Evolutionary conservation across 768 basidiomycete species (phyloP).

Genomic region (Serendipita sp.): DNA sequence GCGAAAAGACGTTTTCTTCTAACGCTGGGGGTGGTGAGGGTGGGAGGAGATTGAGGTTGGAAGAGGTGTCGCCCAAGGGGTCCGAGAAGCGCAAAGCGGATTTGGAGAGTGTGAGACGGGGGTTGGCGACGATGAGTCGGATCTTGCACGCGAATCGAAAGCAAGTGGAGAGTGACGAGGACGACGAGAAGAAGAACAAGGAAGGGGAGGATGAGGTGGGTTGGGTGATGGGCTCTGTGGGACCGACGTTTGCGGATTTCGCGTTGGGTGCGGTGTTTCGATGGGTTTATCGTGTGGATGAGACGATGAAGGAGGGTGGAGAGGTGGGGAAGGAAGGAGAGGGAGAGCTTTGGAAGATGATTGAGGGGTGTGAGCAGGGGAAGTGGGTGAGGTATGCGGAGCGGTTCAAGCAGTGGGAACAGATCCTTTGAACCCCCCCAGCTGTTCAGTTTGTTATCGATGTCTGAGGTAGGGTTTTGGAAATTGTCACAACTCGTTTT

Average conservation of each 20-base stretch:
- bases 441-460: too few relatives aligned
- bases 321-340: not conserved
- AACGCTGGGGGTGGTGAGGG: too few relatives aligned
- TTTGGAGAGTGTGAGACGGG: not conserved
- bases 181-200: not conserved
- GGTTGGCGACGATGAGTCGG: not conserved
- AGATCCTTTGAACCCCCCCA: not conserved
- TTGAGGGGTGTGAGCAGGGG: not conserved
- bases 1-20: not conserved
- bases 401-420: not conserved
- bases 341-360: not conserved
- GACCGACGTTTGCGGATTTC: slow-evolving; percentile 5
- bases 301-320: not conserved
- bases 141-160: not conserved
- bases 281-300: not conserved
- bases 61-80: not conserved
- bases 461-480: too few relatives aligned
- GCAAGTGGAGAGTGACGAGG: not conserved
- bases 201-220: not conserved
- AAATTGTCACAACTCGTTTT: too few relatives aligned
- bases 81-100: not conserved
- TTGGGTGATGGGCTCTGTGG: not conserved
- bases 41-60: not conserved
- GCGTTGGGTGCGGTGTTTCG: not conserved
- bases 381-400: not conserved